These are phyloP conservation scores for Ligustrum vulgare DNA, from an alignment of 257 asterid genomes.

Conservation along the genomic window DNA sequence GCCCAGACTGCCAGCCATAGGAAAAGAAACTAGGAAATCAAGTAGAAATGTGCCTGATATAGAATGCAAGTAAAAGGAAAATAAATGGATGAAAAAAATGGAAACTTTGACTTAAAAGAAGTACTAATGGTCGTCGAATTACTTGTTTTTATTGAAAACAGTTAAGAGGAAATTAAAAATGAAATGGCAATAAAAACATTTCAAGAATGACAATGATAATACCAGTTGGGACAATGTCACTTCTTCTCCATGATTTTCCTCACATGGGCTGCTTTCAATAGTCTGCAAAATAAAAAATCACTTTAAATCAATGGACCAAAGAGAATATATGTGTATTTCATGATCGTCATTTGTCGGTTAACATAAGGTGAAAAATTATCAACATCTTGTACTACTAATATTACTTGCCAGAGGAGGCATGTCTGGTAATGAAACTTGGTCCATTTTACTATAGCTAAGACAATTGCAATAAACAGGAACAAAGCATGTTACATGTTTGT, in stretches of 20 bases:
- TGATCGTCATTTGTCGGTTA: neutral
- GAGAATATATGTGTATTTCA: conserved; percentile 3
- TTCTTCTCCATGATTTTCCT: conserved; percentile 65
- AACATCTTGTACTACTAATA: neutral
- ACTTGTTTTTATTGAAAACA: neutral
- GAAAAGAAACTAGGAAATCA: conserved; percentile 11
- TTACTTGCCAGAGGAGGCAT: conserved; percentile 7
- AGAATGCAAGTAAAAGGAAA: neutral
- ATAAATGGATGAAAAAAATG: conserved; percentile 2
- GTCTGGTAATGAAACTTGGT: conserved; percentile 1
- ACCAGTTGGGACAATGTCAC: conserved; percentile 72
- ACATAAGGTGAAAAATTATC: neutral
- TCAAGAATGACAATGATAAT: conserved; percentile 23
- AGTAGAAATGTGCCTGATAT: neutral
- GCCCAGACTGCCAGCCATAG: conserved; percentile 26
- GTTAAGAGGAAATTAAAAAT: neutral
- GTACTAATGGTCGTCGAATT: conserved; percentile 11
- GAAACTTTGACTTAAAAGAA: conserved; percentile 1
- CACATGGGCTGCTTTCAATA: conserved; percentile 66
- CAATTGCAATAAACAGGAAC: conserved; percentile 5
- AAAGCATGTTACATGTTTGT: neutral
- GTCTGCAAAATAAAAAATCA: conserved; percentile 45
- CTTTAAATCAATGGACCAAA: conserved; percentile 18
- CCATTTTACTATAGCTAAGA: conserved; percentile 7
- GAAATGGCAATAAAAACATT: neutral